Evolutionary conservation across 2,329 filamentous ascomycete species (phyloP).

Genomic region (Cercospora sp.): DNA sequence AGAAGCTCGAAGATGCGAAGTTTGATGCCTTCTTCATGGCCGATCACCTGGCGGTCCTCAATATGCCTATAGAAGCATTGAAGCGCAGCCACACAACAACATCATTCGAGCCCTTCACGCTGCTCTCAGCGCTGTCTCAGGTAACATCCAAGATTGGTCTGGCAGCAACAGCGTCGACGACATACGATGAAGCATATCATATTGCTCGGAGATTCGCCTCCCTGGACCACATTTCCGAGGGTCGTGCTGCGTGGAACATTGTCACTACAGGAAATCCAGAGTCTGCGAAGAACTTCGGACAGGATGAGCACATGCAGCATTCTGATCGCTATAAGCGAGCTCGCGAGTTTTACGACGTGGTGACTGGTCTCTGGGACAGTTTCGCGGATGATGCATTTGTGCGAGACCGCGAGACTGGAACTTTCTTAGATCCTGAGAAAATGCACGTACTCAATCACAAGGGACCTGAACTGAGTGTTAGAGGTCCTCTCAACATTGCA

Average conservation of each 20-base stretch:
- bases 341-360: slow-evolving; percentile 46
- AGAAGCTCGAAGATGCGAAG: slow-evolving; percentile 52
- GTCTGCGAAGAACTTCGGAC: slow-evolving; percentile 50
- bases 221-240: slow-evolving; percentile 43
- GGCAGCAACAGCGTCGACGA: slow-evolving; percentile 41
- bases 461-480: slow-evolving; percentile 39
- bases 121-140: slow-evolving; percentile 49
- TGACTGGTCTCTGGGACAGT: slow-evolving; percentile 33
- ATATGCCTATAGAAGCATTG: slow-evolving; percentile 55
- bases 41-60: slow-evolving; percentile 44
- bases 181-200: slow-evolving; percentile 42
- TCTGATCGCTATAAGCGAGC: slow-evolving; percentile 53
- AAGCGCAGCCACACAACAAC: slow-evolving; percentile 60
- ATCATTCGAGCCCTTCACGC: slow-evolving; percentile 52
- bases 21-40: slow-evolving; percentile 56
- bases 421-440: slow-evolving; percentile 54
- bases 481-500: slow-evolving; percentile 32
- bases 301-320: slow-evolving; percentile 49
- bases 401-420: slow-evolving; percentile 50
- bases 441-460: slow-evolving; percentile 56
- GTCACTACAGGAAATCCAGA: slow-evolving; percentile 53
- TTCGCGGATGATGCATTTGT: slow-evolving; percentile 58
- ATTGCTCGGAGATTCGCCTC: slow-evolving; percentile 42
- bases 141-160: slow-evolving; percentile 46
- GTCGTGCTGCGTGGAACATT: slow-evolving; percentile 51